Percentiles rank a stretch among this genome's conserved stretches.
Conservation (phyloP, 2,329 filamentous ascomycete genomes). For the Coniochaeta hoffmannii region DNA sequence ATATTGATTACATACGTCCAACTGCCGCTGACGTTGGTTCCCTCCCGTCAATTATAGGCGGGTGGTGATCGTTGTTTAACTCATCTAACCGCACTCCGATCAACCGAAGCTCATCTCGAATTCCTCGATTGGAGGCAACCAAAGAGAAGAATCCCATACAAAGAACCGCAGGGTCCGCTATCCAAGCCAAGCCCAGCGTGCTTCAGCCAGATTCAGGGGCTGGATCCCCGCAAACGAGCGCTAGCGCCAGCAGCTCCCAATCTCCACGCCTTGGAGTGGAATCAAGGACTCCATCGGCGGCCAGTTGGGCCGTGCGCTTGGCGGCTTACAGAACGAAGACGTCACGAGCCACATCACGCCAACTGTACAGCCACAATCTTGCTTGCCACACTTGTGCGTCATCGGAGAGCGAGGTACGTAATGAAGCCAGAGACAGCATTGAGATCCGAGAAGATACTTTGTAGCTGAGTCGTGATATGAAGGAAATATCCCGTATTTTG, state of each 20-base stretch:
- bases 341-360: constrained; percentile 1
- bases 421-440: no score
- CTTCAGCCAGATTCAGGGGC: not conserved
- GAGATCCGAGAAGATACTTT: no score
- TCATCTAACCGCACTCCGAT: not conserved
- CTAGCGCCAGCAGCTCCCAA: not conserved
- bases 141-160: not conserved
- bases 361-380: not conserved
- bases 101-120: no score
- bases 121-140: not conserved
- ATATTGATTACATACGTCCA: no score
- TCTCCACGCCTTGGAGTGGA: not conserved
- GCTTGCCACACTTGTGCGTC: not conserved
- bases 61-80: not conserved
- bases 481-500: no score
- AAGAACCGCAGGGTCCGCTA: not conserved
- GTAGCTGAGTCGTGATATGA: no score
- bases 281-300: not conserved
- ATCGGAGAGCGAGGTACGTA: not conserved
- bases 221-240: not conserved
- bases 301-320: not conserved
- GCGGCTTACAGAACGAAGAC: not conserved
- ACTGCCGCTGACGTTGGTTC: not conserved
- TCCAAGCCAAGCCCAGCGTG: not conserved
- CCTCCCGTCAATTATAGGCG: no score